Percentiles rank a stretch among this genome's conserved stretches.
These are phyloP conservation scores for Aspergillus sclerotioniger DNA, from an alignment of 495 filamentous ascomycete genomes.

Conservation along the genomic window DNA sequence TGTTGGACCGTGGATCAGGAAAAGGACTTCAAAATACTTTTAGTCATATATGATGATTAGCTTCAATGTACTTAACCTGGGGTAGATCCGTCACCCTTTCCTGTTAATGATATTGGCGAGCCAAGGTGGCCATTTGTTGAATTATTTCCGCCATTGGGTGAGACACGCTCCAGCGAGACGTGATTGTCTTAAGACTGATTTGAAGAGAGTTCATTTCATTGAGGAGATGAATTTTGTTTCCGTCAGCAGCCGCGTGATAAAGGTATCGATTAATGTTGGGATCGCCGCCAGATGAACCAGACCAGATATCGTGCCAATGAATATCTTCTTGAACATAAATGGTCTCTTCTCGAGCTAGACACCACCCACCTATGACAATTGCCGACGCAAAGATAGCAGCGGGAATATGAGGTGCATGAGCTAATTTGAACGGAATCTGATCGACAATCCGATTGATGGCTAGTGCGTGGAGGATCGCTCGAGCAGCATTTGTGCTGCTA, in stretches of 20 bases:
- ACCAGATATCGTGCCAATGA: neutral
- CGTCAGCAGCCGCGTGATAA: neutral
- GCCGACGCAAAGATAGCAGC: slow-evolving; percentile 19
- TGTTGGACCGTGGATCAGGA: slow-evolving; percentile 29
- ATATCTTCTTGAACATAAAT: neutral
- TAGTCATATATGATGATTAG: neutral
- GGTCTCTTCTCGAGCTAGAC: slow-evolving; percentile 5
- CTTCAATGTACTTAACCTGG: neutral
- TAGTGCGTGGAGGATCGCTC: slow-evolving; percentile 13
- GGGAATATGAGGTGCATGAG: slow-evolving; percentile 16
- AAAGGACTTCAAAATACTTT: slow-evolving; percentile 14
- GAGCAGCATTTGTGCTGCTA: neutral
- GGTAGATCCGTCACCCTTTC: neutral
- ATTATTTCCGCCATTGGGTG: slow-evolving; percentile 13
- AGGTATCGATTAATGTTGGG: neutral
- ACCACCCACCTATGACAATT: slow-evolving; percentile 13
- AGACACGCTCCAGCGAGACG: slow-evolving; percentile 15
- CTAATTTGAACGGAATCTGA: slow-evolving; percentile 13
- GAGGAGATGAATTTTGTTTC: slow-evolving; percentile 5
- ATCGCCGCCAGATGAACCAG: neutral
- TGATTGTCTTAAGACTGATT: slow-evolving; percentile 12
- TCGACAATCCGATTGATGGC: slow-evolving; percentile 15
- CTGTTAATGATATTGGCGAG: neutral
- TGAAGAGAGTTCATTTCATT: slow-evolving; percentile 16
- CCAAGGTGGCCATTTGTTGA: neutral